These are phyloP conservation scores for Fusarium sp. DNA, from an alignment of 2,329 filamentous ascomycete genomes.

Conservation along the genomic window DNA sequence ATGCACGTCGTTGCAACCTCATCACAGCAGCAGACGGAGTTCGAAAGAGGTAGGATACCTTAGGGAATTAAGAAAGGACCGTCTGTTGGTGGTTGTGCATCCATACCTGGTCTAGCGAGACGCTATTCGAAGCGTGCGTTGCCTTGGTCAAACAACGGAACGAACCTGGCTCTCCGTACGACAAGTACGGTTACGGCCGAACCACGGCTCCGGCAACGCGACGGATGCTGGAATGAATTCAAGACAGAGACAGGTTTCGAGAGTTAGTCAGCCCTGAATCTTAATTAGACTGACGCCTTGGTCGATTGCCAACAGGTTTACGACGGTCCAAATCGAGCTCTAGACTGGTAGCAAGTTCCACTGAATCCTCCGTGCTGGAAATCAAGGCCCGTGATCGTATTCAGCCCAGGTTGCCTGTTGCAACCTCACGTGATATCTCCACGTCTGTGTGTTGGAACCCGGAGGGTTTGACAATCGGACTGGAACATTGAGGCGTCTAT, in stretches of 20 bases:
- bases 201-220: slow-evolving; percentile 6
- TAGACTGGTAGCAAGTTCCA: not conserved
- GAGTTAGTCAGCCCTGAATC: slow-evolving; percentile 1
- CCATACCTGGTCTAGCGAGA: not conserved
- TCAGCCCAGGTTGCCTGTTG: not conserved
- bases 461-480: not conserved
- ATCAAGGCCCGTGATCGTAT: not conserved
- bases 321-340: slow-evolving; percentile 1
- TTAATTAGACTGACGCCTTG: not conserved
- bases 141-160: not conserved
- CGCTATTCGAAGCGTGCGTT: not conserved
- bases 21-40: slow-evolving; percentile 6
- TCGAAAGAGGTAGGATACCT: not conserved
- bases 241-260: not conserved
- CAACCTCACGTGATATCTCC: slow-evolving; percentile 5
- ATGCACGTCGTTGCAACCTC: slow-evolving; percentile 12
- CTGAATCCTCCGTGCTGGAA: not conserved
- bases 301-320: slow-evolving; percentile 10
- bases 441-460: not conserved
- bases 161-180: not conserved
- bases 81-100: slow-evolving; percentile 1
- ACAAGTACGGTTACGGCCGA: slow-evolving; percentile 12
- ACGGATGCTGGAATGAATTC: slow-evolving; percentile 18
- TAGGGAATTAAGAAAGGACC: not conserved
- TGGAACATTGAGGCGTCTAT: not conserved